Evolutionary conservation across 176 grass and related monocot species (phyloP).

Genomic region (Lolium perenne): DNA sequence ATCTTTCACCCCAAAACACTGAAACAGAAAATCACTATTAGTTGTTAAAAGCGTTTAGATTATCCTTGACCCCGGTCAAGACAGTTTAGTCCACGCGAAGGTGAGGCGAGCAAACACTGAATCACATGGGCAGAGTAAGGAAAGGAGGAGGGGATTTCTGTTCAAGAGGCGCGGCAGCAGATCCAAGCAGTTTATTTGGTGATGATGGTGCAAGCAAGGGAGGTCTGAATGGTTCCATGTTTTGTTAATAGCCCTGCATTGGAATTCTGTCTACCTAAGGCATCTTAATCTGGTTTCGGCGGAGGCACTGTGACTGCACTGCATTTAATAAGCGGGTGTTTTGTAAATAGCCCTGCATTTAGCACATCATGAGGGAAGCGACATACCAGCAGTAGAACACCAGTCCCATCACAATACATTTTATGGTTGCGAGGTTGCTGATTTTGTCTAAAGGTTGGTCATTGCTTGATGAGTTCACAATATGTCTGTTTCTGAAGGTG

Average conservation of each 20-base stretch:
- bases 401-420: neutral
- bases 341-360: neutral
- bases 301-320: neutral
- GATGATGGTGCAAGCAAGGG: neutral
- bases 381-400: neutral
- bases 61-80: neutral
- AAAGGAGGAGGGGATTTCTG: neutral
- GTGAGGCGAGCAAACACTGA: neutral
- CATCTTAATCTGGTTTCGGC: neutral
- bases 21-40: neutral
- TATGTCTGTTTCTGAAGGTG: slow-evolving; percentile 45
- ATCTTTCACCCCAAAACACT: neutral
- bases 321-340: neutral
- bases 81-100: neutral
- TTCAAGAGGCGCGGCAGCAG: neutral
- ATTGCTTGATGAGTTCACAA: neutral
- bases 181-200: neutral
- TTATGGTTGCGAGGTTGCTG: neutral
- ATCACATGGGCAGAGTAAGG: neutral
- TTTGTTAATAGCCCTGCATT: too few species aligned
- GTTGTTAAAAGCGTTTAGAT: neutral
- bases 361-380: neutral
- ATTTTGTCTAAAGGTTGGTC: neutral
- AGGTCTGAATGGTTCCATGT: neutral
- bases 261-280: neutral